phyloP scores from a whole-genome alignment of 306 rosid genomes.

The Lathyrus tuberosus region DNA sequence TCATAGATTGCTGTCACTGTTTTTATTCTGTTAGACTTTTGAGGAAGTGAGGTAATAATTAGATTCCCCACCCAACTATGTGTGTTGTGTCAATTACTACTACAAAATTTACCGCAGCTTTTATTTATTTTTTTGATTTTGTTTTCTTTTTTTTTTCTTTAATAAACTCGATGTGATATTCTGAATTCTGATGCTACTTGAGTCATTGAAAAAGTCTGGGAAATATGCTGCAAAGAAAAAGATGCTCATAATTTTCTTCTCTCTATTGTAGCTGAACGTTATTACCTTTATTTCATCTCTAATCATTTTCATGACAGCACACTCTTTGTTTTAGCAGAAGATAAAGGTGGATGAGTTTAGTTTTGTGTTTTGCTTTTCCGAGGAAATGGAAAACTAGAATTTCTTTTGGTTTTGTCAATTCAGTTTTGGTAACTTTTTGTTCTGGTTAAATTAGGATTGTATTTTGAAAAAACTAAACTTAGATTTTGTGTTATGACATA shows the following conservation, averaged over 20 bases:
- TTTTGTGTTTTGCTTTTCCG: constrained; percentile 38
- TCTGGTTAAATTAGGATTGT: background rate
- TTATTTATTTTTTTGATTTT: constrained; percentile 37
- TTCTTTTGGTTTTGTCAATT: constrained; percentile 25
- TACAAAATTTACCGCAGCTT: constrained; percentile 36
- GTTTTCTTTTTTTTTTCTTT: constrained; percentile 4
- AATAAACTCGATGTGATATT: background rate
- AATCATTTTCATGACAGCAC: constrained; percentile 50
- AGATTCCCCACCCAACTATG: constrained; percentile 39
- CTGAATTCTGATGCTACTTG: constrained; percentile 31
- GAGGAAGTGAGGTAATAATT: constrained; percentile 35
- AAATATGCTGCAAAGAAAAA: constrained; percentile 33
- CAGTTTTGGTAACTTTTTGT: constrained; percentile 14
- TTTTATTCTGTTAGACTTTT: constrained; percentile 29
- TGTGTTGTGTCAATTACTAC: constrained; percentile 34
- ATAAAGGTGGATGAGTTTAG: constrained; percentile 21
- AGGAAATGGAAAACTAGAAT: constrained; percentile 22
- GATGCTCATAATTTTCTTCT: constrained; percentile 33
- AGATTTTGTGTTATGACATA: too few species aligned
- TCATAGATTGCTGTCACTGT: constrained; percentile 36
- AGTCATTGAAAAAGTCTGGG: constrained; percentile 28
- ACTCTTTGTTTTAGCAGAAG: constrained; percentile 12
- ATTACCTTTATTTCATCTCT: constrained; percentile 43
- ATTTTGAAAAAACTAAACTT: too few species aligned
- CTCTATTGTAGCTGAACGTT: constrained; percentile 15